These are phyloP conservation scores for Ceratobasidium sp. DNA, from an alignment of 1,284 basidiomycete genomes.

Conservation along the genomic window DNA sequence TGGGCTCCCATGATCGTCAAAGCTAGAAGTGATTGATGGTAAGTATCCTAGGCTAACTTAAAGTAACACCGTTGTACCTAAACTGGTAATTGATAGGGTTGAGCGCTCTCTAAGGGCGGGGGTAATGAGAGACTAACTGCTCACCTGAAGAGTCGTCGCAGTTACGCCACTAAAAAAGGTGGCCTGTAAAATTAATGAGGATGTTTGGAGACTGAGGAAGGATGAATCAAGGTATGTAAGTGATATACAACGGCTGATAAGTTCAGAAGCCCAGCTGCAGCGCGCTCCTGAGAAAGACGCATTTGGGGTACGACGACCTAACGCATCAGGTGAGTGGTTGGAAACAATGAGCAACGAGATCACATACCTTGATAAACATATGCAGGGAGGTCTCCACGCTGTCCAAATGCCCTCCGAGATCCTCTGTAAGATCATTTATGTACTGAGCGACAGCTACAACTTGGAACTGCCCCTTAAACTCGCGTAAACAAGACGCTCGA, in stretches of 20 bases:
- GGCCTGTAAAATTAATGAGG: slow-evolving; percentile 53
- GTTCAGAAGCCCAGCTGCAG: slow-evolving; percentile 72
- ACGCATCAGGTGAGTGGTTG: background rate
- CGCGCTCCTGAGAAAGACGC: slow-evolving; percentile 76
- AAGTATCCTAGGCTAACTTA: background rate
- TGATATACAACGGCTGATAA: slow-evolving; percentile 65
- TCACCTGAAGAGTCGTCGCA: slow-evolving; percentile 51
- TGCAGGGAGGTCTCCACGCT: slow-evolving; percentile 69
- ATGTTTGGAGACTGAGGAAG: background rate
- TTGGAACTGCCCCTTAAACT: slow-evolving; percentile 73
- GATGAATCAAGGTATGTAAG: background rate
- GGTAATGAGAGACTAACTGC: background rate
- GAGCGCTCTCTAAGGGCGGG: background rate
- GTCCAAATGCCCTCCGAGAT: slow-evolving; percentile 75
- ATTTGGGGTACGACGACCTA: slow-evolving; percentile 73
- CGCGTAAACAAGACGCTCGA: slow-evolving; percentile 73
- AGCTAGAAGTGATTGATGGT: background rate
- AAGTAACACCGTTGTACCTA: background rate
- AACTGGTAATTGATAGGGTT: background rate
- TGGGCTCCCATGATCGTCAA: background rate
- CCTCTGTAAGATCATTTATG: slow-evolving; percentile 71
- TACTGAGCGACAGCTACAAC: slow-evolving; percentile 75
- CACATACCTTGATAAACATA: slow-evolving; percentile 68
- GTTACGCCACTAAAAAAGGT: slow-evolving; percentile 83
- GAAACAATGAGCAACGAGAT: background rate